A percentile compares a stretch with the other conserved stretches of the same genome.
These are phyloP conservation scores for Pyrrhoderma lamaoense DNA, from an alignment of 1,284 basidiomycete species.

Conservation along the genomic window DNA sequence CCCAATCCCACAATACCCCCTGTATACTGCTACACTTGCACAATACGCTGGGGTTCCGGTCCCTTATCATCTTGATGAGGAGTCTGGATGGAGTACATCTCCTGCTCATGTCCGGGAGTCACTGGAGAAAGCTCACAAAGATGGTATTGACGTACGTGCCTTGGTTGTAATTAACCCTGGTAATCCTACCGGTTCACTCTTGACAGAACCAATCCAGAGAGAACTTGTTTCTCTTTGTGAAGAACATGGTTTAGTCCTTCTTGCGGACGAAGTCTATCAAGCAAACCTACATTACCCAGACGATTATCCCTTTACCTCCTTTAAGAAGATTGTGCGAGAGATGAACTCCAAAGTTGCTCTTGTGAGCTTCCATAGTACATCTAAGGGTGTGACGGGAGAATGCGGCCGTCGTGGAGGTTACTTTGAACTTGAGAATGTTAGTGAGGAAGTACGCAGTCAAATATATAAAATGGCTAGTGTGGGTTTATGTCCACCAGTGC, in stretches of 20 bases:
- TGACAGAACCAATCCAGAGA: conserved; percentile 65
- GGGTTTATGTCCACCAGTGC: conserved; percentile 80
- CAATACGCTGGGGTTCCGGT: conserved; percentile 77
- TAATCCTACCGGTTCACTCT: conserved; percentile 86
- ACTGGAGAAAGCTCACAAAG: conserved; percentile 58
- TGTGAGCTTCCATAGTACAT: conserved; percentile 92
- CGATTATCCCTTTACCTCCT: conserved; percentile 77
- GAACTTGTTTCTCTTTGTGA: conserved; percentile 77
- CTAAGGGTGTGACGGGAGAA: conserved; percentile 90
- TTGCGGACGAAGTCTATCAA: conserved; percentile 97
- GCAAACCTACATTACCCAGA: conserved; percentile 72
- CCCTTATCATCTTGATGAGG: conserved; percentile 86
- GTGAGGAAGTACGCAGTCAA: conserved; percentile 68
- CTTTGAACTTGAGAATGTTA: conserved; percentile 83
- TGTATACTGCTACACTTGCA: conserved; percentile 93
- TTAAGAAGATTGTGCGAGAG: conserved; percentile 78
- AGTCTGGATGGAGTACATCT: conserved; percentile 81
- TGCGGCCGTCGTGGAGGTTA: conserved; percentile 92
- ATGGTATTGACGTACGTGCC: conserved; percentile 66
- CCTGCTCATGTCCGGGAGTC: conserved; percentile 61
- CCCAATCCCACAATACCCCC: conserved; percentile 96
- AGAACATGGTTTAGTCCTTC: conserved; percentile 76
- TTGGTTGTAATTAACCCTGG: conserved; percentile 96
- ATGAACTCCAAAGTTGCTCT: conserved; percentile 66
- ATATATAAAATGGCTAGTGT: conserved; percentile 96